Evolutionary conservation across 148 eudicot species (phyloP), one percentile per base, ranked within the genome.

Genomic region (Agrostemma githago): DNA sequence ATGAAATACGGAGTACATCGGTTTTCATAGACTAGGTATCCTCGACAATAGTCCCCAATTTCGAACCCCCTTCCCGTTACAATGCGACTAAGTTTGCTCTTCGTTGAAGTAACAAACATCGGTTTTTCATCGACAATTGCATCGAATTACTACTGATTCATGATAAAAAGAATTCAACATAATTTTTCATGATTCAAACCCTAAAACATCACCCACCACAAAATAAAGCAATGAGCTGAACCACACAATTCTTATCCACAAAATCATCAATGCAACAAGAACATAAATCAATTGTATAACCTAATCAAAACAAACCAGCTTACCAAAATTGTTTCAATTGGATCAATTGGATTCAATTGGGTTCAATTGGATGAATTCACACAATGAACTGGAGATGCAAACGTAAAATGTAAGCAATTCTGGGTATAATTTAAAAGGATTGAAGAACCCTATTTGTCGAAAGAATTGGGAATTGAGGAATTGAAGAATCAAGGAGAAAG

Each of bases 401-500:
- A 61, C 39, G 39, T 51, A 51, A 51, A 51, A 51, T 8, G 56
- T 51, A 51, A 51, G 56, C 56, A 12, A 51, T 51, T 51, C 56
- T 11, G 56, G 56, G 56, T 3, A 51, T 51, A 51, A 51, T 9
- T 11, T 11, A 20, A 10, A 2, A 8, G 8, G 39, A 65, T 56
- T 61, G 26, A 2, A 8, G 19, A 65, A 65, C 44, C 40, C 37
- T 42, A n/a, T 40, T 43, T 59, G 48, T 72, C 2, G 51, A 60
- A 26, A 26, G 34, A 26, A 26, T 26, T 26, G 34, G 34, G 34
- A 26, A 26, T 10, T 72, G 10, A 59, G 39, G n/a, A 58, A 54
- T 10, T 72, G 10, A 59, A 20, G 17, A 59, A 42, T 59, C 74
- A 40, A 72, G 5, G 16, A 72, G 74, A 41, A 40, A 9, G 63